Percentiles rank a stretch among this genome's conserved stretches.
These are phyloP conservation scores for Fragilariopsis cylindrus DNA, from an alignment of 108 stramenopile species.

Conservation along the genomic window DNA sequence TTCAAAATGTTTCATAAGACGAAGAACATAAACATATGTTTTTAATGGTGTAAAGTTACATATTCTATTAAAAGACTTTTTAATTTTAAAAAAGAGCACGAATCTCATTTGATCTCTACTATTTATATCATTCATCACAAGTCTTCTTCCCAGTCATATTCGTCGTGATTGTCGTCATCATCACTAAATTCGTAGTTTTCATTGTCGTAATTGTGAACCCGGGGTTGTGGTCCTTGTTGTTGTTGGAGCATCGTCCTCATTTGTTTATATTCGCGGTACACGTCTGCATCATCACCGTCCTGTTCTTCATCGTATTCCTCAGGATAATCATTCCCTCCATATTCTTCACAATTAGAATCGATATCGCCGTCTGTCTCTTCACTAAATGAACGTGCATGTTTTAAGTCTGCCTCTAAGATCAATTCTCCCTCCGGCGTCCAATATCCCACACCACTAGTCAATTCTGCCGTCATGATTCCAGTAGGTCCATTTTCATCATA, in stretches of 20 bases:
- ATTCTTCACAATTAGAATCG: conserved; percentile 53
- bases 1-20: no score
- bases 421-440: conserved; percentile 79
- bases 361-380: conserved; percentile 27
- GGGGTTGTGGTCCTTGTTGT: background rate
- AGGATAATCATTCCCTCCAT: conserved; percentile 53
- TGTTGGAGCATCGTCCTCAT: background rate
- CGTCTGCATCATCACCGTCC: background rate
- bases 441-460: conserved; percentile 68
- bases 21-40: no score
- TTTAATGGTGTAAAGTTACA: no score
- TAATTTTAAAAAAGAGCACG: no score
- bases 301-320: conserved; percentile 25
- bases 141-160: conserved; percentile 16
- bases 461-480: conserved; percentile 38
- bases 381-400: background rate
- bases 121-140: background rate
- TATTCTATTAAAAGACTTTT: no score
- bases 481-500: conserved; percentile 11
- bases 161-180: conserved; percentile 1
- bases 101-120: background rate
- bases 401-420: conserved; percentile 46
- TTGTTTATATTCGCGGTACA: no score
- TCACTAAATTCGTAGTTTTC: background rate
- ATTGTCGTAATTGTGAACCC: background rate